These are phyloP conservation scores for Pterothamnion heteromorphum DNA, from an alignment of 31 red algal genomes.

Conservation along the genomic window DNA sequence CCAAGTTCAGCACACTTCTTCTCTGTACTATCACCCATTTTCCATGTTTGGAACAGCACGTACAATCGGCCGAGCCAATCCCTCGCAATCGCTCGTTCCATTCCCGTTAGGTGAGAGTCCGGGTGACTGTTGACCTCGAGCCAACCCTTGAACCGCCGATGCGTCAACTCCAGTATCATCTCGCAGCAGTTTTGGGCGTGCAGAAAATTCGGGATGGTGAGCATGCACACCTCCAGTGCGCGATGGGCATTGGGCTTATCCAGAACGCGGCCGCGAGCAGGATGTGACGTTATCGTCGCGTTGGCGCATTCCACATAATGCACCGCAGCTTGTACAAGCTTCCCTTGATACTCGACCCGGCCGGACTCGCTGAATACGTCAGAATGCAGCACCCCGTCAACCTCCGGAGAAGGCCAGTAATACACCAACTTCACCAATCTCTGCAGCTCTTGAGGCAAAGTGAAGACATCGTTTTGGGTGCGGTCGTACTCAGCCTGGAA, in stretches of 20 bases:
- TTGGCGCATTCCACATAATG: not conserved
- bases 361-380: not conserved
- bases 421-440: not conserved
- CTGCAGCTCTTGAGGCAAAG: not conserved
- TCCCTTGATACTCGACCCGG: not conserved
- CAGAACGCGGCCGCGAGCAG: not conserved
- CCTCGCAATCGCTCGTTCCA: not conserved
- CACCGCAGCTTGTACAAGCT: not conserved
- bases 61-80: not conserved
- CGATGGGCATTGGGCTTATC: slow-evolving; percentile 22
- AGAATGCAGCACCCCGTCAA: not conserved
- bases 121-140: not conserved
- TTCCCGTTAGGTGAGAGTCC: not conserved
- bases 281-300: not conserved
- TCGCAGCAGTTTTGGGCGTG: slow-evolving; percentile 4
- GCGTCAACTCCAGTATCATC: slow-evolving; percentile 13
- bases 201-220: not conserved
- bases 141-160: slow-evolving; percentile 27
- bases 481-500: not conserved
- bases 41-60: not conserved
- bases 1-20: not conserved
- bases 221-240: not conserved
- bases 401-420: not conserved
- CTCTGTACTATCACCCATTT: not conserved
- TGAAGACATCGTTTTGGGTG: not conserved